These are phyloP conservation scores for Podospora comata DNA, from an alignment of 495 filamentous ascomycete genomes.

Conservation along the genomic window DNA sequence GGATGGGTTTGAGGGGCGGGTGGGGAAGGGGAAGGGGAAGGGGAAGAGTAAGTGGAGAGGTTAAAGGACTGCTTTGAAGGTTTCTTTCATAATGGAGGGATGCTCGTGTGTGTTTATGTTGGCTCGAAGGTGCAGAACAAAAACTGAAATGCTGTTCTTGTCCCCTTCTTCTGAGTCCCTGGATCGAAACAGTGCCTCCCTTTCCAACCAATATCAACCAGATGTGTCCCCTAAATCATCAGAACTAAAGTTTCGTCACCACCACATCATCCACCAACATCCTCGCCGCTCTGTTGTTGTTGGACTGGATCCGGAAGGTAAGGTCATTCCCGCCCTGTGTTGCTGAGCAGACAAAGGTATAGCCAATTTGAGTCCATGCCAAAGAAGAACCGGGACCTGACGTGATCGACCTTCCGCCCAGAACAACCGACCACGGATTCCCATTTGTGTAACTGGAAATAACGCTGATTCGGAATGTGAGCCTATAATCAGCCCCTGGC, in stretches of 20 bases:
- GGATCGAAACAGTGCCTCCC: too few relatives aligned
- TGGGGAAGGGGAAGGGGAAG: neutral
- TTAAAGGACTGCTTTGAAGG: too few relatives aligned
- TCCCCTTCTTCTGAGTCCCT: too few relatives aligned
- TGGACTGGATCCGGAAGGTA: neutral
- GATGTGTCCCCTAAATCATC: too few relatives aligned
- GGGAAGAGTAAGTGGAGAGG: neutral
- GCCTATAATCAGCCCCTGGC: neutral
- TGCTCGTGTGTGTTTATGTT: too few relatives aligned
- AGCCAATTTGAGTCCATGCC: neutral
- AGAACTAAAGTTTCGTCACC: neutral
- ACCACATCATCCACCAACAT: neutral
- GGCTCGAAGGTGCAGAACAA: too few relatives aligned
- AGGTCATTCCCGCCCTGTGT: neutral
- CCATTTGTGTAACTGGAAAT: neutral
- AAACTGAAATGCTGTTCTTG: too few relatives aligned
- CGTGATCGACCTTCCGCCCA: neutral
- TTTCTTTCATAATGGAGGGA: too few relatives aligned
- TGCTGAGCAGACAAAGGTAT: neutral
- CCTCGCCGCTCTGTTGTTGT: neutral
- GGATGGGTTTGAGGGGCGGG: neutral
- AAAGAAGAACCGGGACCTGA: neutral
- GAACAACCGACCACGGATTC: neutral
- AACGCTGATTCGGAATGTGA: neutral
- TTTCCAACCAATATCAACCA: too few relatives aligned